Base-by-base conservation (phyloP, 345 rosid genomes). In the Aquilaria sinensis region DNA sequence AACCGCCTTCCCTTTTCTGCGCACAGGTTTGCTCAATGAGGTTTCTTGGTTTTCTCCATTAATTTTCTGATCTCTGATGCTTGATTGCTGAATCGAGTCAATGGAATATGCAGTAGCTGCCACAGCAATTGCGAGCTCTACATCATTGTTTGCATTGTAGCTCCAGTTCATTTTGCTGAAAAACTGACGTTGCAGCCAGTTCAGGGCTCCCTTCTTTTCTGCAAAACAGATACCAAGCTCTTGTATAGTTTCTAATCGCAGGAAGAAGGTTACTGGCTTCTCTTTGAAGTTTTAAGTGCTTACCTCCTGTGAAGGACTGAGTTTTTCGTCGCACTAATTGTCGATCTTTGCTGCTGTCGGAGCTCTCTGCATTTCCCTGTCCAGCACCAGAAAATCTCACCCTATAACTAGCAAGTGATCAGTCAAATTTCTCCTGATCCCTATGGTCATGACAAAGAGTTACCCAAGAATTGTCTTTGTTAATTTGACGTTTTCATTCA, bases 51-150 rank as follows among this genome's bases (percentile, higher is more conserved):
- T 61, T 12, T 34, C 52, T 32, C 61, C 55, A 7, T 15, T 46
- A 34, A 45, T 64, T 65, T 41, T 73, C 57, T 62, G 47, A 41
- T 49, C 71, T 12, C 53, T 65, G 45, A 47, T 43, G 60, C 29
- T 53, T 23, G 69, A 58, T 73, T 65, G 74, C 66, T 72, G 51
- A 2, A 66, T 16, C 2, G 63, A 58, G 41, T 50, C 72, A 47
- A 83, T 69, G 23, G 71, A 86, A 47, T 62, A 73, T 29, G 85
- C 76, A 8, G 87, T 77, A 14, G 89, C 89, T 51, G 85, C 87
- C 23, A 75, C 85, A 1, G 83, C 82, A 10, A 68, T 48, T 9
- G 62, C 85, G 15, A 61, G 61, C 34, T 78, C 85, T 7, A 61
- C 16, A 4, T 50, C 60, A 63, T 52, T 12, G 62, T 47, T 6